These are phyloP conservation scores for Leptographium galeiforme DNA, from an alignment of 2,329 filamentous ascomycete genomes.

Conservation along the genomic window DNA sequence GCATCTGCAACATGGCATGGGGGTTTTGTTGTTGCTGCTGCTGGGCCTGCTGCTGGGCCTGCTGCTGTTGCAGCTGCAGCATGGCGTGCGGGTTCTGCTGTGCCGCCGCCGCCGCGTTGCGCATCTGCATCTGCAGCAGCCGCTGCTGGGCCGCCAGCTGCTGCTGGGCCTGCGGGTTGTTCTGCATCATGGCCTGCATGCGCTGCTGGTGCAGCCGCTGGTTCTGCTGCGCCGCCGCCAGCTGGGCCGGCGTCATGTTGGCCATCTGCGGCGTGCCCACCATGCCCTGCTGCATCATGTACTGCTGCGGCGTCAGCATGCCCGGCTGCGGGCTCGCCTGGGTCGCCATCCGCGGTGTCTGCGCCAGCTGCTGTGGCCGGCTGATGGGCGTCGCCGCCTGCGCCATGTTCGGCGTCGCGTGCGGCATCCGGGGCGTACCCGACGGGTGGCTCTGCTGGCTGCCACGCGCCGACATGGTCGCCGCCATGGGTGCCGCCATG, in stretches of 20 bases:
- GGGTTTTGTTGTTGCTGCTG: slow-evolving; percentile 20
- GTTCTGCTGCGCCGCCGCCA: slow-evolving; percentile 33
- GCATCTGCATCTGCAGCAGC: slow-evolving; percentile 19
- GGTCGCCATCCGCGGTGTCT: slow-evolving; percentile 38
- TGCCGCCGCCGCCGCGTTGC: slow-evolving; percentile 16
- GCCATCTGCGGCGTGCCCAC: slow-evolving; percentile 24
- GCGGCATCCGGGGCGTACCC: slow-evolving; percentile 49
- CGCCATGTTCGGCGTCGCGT: slow-evolving; percentile 47
- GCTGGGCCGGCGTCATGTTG: slow-evolving; percentile 24
- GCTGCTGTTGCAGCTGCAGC: slow-evolving; percentile 14
- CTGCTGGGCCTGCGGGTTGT: slow-evolving; percentile 21
- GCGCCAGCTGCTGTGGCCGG: slow-evolving; percentile 29
- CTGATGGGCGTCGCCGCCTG: slow-evolving; percentile 40
- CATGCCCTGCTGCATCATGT: slow-evolving; percentile 36
- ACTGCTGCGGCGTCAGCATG: slow-evolving; percentile 38
- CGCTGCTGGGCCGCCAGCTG: slow-evolving; percentile 21
- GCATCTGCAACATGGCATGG: slow-evolving; percentile 22
- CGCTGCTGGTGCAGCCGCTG: slow-evolving; percentile 26
- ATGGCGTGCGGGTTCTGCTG: slow-evolving; percentile 17
- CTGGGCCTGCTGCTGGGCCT: slow-evolving; percentile 23
- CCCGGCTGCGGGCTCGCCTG: slow-evolving; percentile 46
- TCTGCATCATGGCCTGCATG: slow-evolving; percentile 17
- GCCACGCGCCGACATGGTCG: slow-evolving; percentile 49
- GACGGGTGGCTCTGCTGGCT: slow-evolving; percentile 54
- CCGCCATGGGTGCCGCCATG: slow-evolving; percentile 46